These are phyloP conservation scores for Xylaria longipes DNA, from an alignment of 495 filamentous ascomycete species.

Conservation along the genomic window DNA sequence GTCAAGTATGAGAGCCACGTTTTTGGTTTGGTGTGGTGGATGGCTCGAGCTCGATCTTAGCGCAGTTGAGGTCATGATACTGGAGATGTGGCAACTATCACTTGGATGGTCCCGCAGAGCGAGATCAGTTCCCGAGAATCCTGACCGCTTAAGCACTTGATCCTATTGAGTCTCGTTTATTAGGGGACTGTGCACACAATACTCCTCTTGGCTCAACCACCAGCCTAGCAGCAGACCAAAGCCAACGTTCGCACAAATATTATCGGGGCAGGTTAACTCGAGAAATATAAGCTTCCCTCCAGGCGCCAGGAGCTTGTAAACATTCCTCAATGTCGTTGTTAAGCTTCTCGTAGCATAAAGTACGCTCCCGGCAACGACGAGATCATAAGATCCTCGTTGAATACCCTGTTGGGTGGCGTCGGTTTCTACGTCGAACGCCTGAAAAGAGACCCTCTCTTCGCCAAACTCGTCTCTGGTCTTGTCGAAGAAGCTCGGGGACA, in stretches of 20 bases:
- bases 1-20: too few relatives aligned
- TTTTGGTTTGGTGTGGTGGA: too few relatives aligned
- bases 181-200: neutral
- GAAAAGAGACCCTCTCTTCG: neutral
- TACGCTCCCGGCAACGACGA: neutral
- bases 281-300: neutral
- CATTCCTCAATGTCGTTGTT: neutral
- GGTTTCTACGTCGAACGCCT: neutral
- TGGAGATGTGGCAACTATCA: too few relatives aligned
- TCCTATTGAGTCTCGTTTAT: too few relatives aligned
- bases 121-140: too few relatives aligned
- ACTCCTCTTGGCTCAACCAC: neutral
- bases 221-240: neutral
- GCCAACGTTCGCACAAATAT: neutral
- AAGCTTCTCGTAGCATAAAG: neutral
- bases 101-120: too few relatives aligned
- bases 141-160: too few relatives aligned
- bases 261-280: neutral
- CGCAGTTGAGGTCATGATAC: too few relatives aligned
- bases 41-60: too few relatives aligned
- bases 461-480: neutral
- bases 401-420: neutral
- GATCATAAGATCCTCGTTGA: neutral
- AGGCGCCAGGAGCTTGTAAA: neutral
- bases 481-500: neutral